Evolutionary conservation across 257 asterid genomes (phyloP).

Genomic region (Jacaranda mimosifolia): DNA sequence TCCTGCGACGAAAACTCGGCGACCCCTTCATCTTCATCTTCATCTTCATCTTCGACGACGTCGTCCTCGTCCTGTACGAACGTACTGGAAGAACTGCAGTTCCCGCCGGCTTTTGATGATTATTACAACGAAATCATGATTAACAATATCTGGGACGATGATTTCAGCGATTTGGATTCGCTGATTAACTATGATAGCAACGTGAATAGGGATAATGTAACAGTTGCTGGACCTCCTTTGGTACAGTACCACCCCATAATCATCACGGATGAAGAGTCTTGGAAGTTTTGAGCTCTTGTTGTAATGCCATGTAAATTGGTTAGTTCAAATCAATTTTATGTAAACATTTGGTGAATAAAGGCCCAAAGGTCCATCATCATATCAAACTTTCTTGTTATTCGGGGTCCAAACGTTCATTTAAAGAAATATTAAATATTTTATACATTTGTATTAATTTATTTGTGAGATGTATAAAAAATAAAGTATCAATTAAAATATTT

Average conservation of each 20-base stretch:
- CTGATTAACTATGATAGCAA: conserved; percentile 40
- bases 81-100: conserved; percentile 47
- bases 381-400: background rate
- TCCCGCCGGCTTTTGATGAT: conserved; percentile 52
- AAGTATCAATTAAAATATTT: no score
- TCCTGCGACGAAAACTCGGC: conserved; percentile 41
- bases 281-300: conserved; percentile 34
- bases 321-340: conserved; percentile 27
- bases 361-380: conserved; percentile 7
- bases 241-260: conserved; percentile 34
- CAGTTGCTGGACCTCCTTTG: conserved; percentile 19
- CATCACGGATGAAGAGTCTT: conserved; percentile 33
- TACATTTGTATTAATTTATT: no score
- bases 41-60: conserved; percentile 44
- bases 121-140: conserved; percentile 52
- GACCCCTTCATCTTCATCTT: conserved; percentile 41
- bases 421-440: no score
- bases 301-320: conserved; percentile 24
- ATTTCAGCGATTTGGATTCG: conserved; percentile 61
- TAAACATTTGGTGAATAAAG: conserved; percentile 34
- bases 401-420: no score
- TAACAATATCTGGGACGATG: conserved; percentile 60
- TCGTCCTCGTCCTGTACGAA: conserved; percentile 32
- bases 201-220: conserved; percentile 22
- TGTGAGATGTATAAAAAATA: no score